Evolutionary conservation across 345 rosid species (phyloP), one percentile per base, ranked within the genome.

Genomic region (Gossypium rotundifolium): DNA sequence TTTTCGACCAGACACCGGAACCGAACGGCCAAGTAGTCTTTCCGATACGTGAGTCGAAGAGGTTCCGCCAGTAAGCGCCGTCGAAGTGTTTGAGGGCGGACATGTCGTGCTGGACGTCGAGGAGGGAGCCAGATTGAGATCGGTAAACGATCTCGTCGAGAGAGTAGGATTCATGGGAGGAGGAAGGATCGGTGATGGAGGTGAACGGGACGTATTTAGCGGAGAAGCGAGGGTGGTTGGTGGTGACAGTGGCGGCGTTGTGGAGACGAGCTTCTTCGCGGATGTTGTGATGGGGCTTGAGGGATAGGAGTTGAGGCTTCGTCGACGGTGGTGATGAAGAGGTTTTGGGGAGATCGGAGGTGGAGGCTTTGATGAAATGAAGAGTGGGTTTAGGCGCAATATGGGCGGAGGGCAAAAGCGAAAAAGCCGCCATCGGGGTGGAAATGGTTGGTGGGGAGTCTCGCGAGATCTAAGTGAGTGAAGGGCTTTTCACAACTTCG

Each of bases 1-100:
- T 93, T 79, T 93, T 93, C 76, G 90, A 85, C 98, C 96, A 93
- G 11, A 91, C 96, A 0, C 97, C 97, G 5, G 98, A 91, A 12
- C 97, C 97, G 70, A 85, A 93, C 0, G 95, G 97, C 97, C 95
- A 91, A 4, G 88, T 81, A 69, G 92, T 91, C 74, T 88, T 89
- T 20, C 96, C 98, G 23, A 91, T 87, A 11, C 93, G 90, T 3
- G 98, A 93, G 73, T 91, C 97, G 62, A 93, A 91, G 46, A 91
- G 86, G 62, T 87, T 85, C 20, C 92, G 70, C 97, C 93, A 91
- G 58, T 91, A 88, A 7, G 83, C 85, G 22, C 98, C 97, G 77
- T 86, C 89, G 81, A 83, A 91, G 66, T 80, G 80, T 57, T 74
- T 79, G 38, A 86, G 71, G 1, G 87, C 85, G 10, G 25, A 64